These are phyloP conservation scores for Solanum virginianum DNA, from an alignment of 257 asterid species.

Conservation along the genomic window DNA sequence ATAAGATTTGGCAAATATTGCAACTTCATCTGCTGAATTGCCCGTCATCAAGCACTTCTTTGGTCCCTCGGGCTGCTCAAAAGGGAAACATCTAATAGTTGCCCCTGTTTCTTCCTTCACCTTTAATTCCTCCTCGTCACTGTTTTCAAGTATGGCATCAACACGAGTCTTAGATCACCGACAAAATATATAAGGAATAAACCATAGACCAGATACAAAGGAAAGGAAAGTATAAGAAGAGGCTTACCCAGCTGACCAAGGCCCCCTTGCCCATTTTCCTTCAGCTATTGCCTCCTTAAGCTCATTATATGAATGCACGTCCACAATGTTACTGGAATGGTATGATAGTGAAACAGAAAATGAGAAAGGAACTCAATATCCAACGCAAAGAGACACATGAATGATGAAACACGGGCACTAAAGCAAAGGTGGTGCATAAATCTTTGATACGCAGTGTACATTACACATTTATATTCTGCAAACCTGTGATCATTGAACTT, in stretches of 20 bases:
- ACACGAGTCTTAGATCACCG: not conserved
- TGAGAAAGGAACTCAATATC: not conserved
- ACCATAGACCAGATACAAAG: not conserved
- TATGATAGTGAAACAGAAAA: not conserved
- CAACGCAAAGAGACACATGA: not conserved
- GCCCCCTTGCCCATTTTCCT: constrained; percentile 99
- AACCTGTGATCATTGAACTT: not conserved
- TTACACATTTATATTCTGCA: not conserved
- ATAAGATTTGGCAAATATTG: constrained; percentile 90
- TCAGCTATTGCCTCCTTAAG: constrained; percentile 82
- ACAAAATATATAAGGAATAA: not conserved
- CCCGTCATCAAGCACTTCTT: constrained; percentile 89
- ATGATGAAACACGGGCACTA: not conserved
- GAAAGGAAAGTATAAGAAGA: not conserved
- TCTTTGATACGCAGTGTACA: not conserved
- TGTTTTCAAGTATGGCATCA: not conserved
- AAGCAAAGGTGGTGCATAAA: not conserved
- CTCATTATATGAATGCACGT: constrained; percentile 72
- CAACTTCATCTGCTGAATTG: constrained; percentile 80
- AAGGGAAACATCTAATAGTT: constrained; percentile 88
- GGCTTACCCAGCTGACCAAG: constrained; percentile 93
- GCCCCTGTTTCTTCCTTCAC: constrained; percentile 98
- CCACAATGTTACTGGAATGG: constrained; percentile 68
- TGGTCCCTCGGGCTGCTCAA: constrained; percentile 69
- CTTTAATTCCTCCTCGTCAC: constrained; percentile 68